Base-by-base conservation (phyloP, 805 yeast genomes). In the Candida lessepsii region DNA sequence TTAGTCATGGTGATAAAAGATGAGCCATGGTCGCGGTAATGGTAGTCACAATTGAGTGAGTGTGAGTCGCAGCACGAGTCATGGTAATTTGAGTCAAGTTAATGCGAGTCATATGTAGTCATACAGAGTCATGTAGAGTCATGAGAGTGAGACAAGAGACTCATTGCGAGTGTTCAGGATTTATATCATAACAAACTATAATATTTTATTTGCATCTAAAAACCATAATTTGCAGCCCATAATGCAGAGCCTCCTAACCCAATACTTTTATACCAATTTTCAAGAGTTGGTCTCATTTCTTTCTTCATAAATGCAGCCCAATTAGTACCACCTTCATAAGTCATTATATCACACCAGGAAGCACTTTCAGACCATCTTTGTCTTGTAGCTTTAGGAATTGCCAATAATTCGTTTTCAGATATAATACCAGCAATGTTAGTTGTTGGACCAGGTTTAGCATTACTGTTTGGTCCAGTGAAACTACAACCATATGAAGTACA, bases 261-360 rank as follows among this genome's bases (percentile, higher is more conserved):
- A 31, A 45, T 41, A 9, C 35, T 33, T 20, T 47, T 40, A 29
- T 35, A 52, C 37, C 38, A 42, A 16, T 31, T 21, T n/a, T 42
- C 29, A 25, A 47, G 31, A 10, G 32, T 25, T 5, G 26, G 39
- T 35, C 50, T 48, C 20, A 35, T 37, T 6, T 39, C 35, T 3
- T 29, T 39, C 18, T 44, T 48, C 26, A 45, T 39, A 50, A 53
- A 51, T 13, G 48, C 56, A 13, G 45, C 56, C 49, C 49, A 42
- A 14, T 42, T 32, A n/a, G 28, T 42, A 5, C 40, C 42, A 19
- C 37, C 40, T 13, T 48, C 27, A 34, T 46, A 52, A 15, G 39
- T 26, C 52, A 52, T 45, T 4, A 50, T 33, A 35, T 52, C 56
- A 40, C 56, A 52, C 23, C 41, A 41, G 5, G 53, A 29, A 13